Percentiles rank a stretch among this genome's conserved stretches.
Conservation (phyloP, 208 protist species). For the Trypanosoma platydactyli region DNA sequence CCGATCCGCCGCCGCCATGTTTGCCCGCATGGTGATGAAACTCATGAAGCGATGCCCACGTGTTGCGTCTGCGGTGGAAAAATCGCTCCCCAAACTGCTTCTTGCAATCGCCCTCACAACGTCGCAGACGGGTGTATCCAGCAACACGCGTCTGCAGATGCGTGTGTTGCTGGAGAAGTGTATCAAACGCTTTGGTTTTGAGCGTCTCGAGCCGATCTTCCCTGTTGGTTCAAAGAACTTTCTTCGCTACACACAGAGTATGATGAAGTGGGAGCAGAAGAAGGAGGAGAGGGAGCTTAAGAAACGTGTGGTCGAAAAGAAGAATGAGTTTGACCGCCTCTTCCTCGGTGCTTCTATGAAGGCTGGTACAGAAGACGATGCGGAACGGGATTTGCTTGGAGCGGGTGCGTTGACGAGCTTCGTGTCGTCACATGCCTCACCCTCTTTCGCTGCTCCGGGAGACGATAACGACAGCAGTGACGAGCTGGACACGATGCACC, state of each 20-base stretch:
- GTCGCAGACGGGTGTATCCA: conserved; percentile 77
- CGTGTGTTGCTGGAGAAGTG: conserved; percentile 82
- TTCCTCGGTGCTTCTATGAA: conserved; percentile 72
- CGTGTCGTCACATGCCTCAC: conserved; percentile 51
- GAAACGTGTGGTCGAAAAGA: conserved; percentile 49
- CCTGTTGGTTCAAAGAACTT: conserved; percentile 87
- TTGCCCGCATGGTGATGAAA: conserved; percentile 84
- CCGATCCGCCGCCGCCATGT: conserved; percentile 67
- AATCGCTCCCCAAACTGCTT: conserved; percentile 69
- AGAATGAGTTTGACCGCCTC: conserved; percentile 81
- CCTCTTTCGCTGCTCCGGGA: conserved; percentile 20
- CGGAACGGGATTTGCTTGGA: conserved; percentile 69
- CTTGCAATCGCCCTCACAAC: conserved; percentile 80
- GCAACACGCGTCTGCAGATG: conserved; percentile 79
- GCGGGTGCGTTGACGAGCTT: conserved; percentile 77
- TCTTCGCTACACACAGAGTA: conserved; percentile 82
- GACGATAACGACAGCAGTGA: conserved; percentile 43
- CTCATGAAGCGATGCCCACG: conserved; percentile 69
- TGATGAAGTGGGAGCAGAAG: conserved; percentile 81
- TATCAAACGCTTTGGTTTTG: conserved; percentile 79
- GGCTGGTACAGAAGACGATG: conserved; percentile 53
- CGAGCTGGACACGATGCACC: conserved; percentile 74
- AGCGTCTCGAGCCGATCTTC: conserved; percentile 78
- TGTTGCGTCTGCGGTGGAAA: conserved; percentile 51
- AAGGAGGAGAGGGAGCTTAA: conserved; percentile 67